A percentile compares a stretch with the other conserved stretches of the same genome.
phyloP scores from a whole-genome alignment of 2,329 filamentous ascomycete genomes.

The Falciphora oryzae region DNA sequence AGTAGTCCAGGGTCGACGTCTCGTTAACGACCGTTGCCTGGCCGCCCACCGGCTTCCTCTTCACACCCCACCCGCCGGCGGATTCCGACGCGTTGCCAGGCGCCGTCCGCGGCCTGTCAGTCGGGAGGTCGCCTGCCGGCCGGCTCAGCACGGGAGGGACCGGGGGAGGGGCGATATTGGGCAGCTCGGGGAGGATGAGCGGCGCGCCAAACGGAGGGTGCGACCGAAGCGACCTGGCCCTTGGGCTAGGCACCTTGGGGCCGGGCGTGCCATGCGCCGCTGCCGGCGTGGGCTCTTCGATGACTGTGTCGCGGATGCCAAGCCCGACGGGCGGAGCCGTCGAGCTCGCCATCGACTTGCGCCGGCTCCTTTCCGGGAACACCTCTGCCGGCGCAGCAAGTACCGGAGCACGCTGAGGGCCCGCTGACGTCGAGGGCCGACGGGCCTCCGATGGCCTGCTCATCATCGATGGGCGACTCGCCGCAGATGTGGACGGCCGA shows the following conservation, averaged over 20 bases:
- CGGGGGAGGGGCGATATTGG: neutral
- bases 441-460: no score
- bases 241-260: conserved; percentile 3
- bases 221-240: conserved; percentile 5
- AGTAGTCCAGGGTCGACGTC: neutral
- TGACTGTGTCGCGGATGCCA: no score
- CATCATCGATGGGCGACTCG: no score
- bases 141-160: neutral
- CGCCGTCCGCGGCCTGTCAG: conserved; percentile 2
- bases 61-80: neutral
- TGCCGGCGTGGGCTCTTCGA: neutral
- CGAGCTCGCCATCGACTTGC: neutral
- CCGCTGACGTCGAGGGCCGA: neutral
- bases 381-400: neutral
- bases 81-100: conserved; percentile 1
- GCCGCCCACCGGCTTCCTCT: conserved; percentile 8
- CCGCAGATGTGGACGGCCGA: neutral
- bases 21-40: neutral
- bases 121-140: neutral
- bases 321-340: neutral
- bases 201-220: conserved; percentile 4
- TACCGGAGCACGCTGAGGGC: neutral
- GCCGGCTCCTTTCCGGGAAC: neutral
- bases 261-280: neutral
- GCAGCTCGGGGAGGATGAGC: neutral